Evolutionary conservation across 1,284 basidiomycete genomes (phyloP).

Genomic region (Papiliotrema fonsecae): DNA sequence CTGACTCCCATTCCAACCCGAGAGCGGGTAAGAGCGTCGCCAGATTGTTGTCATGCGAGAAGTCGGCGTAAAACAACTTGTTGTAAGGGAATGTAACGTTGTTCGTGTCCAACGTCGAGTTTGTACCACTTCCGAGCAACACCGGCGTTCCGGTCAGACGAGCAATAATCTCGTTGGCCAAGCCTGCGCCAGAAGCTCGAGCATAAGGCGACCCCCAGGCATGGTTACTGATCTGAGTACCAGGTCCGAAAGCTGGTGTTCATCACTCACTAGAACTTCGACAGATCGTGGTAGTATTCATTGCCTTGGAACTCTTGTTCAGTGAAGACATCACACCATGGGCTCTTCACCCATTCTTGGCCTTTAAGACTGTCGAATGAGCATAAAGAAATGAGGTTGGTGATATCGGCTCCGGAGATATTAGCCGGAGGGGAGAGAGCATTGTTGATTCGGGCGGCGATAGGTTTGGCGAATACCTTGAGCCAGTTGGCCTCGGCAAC

Average conservation of each 20-base stretch:
- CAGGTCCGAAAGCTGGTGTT: background rate
- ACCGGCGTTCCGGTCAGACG: slow-evolving; percentile 11
- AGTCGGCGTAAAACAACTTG: slow-evolving; percentile 13
- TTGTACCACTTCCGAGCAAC: slow-evolving; percentile 9
- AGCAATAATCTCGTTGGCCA: slow-evolving; percentile 14
- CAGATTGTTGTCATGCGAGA: slow-evolving; percentile 8
- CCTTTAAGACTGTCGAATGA: slow-evolving; percentile 8
- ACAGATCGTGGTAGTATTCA: slow-evolving; percentile 4
- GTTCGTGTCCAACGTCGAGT: slow-evolving; percentile 9
- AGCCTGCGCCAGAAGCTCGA: slow-evolving; percentile 1
- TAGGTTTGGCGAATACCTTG: slow-evolving; percentile 4
- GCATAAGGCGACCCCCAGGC: slow-evolving; percentile 1
- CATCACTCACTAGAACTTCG: slow-evolving; percentile 4
- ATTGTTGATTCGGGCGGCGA: slow-evolving; percentile 3
- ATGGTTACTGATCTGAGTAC: background rate
- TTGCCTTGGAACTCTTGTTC: background rate
- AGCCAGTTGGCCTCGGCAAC: slow-evolving; percentile 10
- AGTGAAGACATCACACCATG: slow-evolving; percentile 9
- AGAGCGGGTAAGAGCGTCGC: slow-evolving; percentile 9
- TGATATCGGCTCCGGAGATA: slow-evolving; percentile 1
- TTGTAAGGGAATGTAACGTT: slow-evolving; percentile 12
- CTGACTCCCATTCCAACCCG: slow-evolving; percentile 3
- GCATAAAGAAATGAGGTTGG: slow-evolving; percentile 10
- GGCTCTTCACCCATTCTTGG: background rate
- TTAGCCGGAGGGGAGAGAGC: slow-evolving; percentile 1